Evolutionary conservation across 805 yeast species (phyloP), one percentile per base, ranked within the genome.

Genomic region (Zygosaccharomyces lentus): DNA sequence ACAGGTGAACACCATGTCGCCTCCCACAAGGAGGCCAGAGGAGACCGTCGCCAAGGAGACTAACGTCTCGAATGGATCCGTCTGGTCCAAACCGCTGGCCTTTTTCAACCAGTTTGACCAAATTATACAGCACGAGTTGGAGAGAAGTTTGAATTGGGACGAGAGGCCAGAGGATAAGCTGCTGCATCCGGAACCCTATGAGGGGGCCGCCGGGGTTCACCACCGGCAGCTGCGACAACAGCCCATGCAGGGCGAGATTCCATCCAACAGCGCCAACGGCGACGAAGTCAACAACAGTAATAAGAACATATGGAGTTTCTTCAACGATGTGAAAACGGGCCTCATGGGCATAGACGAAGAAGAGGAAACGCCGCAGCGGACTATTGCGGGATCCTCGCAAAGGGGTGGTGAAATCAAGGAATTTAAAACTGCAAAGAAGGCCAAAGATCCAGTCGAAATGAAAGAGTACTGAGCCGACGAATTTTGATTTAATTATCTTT

Each of bases 61-160:
- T 2, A 13, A 32, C 12, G 34, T 21, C 40, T 34, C 45, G 26
- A 19, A 16, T 10, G 31, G 41, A 3, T 69, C 73, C 13, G 55
- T 67, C 13, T 70, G 74, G 73, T 62, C 79, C 3, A 80, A 76
- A 54, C 84, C 88, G 1, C 67, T 83, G 36, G 76, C 72, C 37
- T 69, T 82, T 42, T 71, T 84, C 38, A 87, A 81, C 53, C 87
- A 81, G 50, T 75, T 84, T 56, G 91, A 84, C 59, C 78, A 76
- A 43, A 69, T 81, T 62, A 67, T 84, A 26, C 87, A 80, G 57
- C 76, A 73, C 47, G 89, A 83, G 59, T 69, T 84, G 46, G 89
- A 82, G 52, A 78, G 74, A 50, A 64, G 75, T 19, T 67, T 73
- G 34, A 56, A 68, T 15, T 63, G 71, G 52, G 68, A 61, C 26